phyloP scores from a whole-genome alignment of 768 basidiomycete genomes.

The Mycena rosella region DNA sequence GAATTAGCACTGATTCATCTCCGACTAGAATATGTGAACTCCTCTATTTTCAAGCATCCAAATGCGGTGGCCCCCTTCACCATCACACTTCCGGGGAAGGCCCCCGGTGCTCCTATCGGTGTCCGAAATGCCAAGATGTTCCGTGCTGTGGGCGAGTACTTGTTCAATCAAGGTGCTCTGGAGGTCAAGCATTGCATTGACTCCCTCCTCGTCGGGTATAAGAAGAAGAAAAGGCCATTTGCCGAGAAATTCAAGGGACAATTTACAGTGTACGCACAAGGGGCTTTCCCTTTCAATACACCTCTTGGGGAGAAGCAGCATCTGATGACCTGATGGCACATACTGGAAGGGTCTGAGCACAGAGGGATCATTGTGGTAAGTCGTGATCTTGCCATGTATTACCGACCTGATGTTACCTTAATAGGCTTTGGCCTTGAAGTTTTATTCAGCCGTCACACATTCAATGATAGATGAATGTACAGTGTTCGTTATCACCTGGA shows the following conservation, averaged over 20 bases:
- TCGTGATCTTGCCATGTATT: constrained; percentile 17
- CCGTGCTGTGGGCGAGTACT: constrained; percentile 39
- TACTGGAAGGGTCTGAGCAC: constrained; percentile 38
- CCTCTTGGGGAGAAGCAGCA: constrained; percentile 38
- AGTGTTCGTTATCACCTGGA: constrained; percentile 48
- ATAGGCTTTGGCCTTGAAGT: constrained; percentile 49
- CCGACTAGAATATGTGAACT: background rate
- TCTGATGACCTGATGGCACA: constrained; percentile 42
- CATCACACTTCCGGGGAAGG: constrained; percentile 33
- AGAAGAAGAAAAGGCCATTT: constrained; percentile 36
- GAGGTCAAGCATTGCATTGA: constrained; percentile 41
- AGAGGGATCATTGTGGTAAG: constrained; percentile 47
- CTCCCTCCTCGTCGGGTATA: constrained; percentile 33
- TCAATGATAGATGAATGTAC: constrained; percentile 59
- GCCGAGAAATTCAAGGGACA: constrained; percentile 39
- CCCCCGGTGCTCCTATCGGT: constrained; percentile 36
- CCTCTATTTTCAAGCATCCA: background rate
- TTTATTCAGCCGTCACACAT: constrained; percentile 48
- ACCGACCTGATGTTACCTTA: constrained; percentile 3
- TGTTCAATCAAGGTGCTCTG: constrained; percentile 31
- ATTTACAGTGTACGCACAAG: constrained; percentile 43
- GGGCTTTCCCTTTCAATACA: constrained; percentile 40
- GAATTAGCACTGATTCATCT: background rate
- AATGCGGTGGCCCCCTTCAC: constrained; percentile 1
- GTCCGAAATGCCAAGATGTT: constrained; percentile 43